Conservation (phyloP, 805 yeast genomes). For the Myxozyma geophila region DNA sequence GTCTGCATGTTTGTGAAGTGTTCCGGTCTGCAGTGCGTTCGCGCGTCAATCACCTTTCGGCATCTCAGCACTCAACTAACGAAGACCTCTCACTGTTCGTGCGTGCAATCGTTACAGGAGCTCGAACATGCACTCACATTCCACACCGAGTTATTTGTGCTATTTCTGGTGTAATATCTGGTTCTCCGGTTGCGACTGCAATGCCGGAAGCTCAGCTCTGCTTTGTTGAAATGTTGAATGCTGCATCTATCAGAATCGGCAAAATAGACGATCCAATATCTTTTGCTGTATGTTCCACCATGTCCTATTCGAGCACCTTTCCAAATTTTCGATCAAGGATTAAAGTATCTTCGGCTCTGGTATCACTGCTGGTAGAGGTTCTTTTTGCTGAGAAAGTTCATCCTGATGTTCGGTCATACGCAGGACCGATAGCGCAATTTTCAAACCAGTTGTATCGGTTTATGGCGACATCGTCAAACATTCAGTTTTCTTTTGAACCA, state of each 20-base stretch:
- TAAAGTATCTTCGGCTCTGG: slow-evolving; percentile 1
- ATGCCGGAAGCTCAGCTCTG: slow-evolving; percentile 13
- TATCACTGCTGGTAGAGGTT: background rate
- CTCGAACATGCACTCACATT: slow-evolving; percentile 5
- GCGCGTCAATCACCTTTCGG: background rate
- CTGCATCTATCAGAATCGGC: background rate
- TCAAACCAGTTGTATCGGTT: slow-evolving; percentile 7
- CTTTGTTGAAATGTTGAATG: slow-evolving; percentile 15
- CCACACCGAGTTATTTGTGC: slow-evolving; percentile 12
- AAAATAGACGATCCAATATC: slow-evolving; percentile 1
- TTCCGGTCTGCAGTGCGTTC: slow-evolving; percentile 18
- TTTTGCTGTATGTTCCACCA: slow-evolving; percentile 10
- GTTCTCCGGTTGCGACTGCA: background rate
- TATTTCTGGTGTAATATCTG: slow-evolving; percentile 21
- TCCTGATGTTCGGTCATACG: slow-evolving; percentile 5
- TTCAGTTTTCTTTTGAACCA: background rate
- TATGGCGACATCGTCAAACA: background rate
- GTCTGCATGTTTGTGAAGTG: slow-evolving; percentile 14
- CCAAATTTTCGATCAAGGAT: background rate
- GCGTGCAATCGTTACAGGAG: slow-evolving; percentile 15
- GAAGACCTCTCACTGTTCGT: slow-evolving; percentile 8
- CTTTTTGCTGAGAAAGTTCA: slow-evolving; percentile 9
- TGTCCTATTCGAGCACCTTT: slow-evolving; percentile 2
- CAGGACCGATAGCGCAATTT: slow-evolving; percentile 22
- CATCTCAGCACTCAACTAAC: background rate